These are phyloP conservation scores for Geosmithia putterillii DNA, from an alignment of 2,329 filamentous ascomycete species.

Conservation along the genomic window DNA sequence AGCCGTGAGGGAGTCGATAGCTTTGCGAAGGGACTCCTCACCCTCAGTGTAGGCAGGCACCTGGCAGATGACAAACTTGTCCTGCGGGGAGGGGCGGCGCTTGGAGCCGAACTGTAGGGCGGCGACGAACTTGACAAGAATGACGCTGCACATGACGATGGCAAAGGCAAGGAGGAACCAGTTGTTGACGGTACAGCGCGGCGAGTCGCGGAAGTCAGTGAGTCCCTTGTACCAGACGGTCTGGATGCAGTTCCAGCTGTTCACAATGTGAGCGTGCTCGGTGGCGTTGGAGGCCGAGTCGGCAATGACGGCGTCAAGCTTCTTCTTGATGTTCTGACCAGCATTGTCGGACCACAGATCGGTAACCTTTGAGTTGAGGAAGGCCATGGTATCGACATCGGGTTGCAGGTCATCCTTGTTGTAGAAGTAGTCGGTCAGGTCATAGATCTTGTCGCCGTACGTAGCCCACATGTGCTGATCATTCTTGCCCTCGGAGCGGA, in stretches of 20 bases:
- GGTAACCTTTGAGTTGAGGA: conserved; percentile 57
- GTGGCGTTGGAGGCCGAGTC: conserved; percentile 38
- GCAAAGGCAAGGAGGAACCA: conserved; percentile 82
- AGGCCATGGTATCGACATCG: conserved; percentile 47
- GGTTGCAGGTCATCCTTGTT: conserved; percentile 47
- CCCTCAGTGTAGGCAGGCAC: conserved; percentile 97
- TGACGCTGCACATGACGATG: conserved; percentile 69
- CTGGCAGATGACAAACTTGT: conserved; percentile 98
- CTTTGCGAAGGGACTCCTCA: conserved; percentile 87
- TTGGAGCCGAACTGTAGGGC: conserved; percentile 91
- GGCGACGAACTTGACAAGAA: conserved; percentile 79
- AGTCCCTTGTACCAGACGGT: conserved; percentile 75
- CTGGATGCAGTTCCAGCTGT: conserved; percentile 70
- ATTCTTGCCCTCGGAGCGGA: conserved; percentile 55
- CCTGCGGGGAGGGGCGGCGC: conserved; percentile 75
- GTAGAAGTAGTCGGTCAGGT: conserved; percentile 84
- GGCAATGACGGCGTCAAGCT: conserved; percentile 44
- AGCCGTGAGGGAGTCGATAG: conserved; percentile 85
- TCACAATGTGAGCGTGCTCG: conserved; percentile 35
- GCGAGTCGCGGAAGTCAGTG: conserved; percentile 67
- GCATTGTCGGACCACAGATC: conserved; percentile 61
- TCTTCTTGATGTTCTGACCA: conserved; percentile 62
- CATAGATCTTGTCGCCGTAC: conserved; percentile 66
- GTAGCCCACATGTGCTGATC: conserved; percentile 68
- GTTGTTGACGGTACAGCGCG: conserved; percentile 78